Percentiles rank a stretch among this genome's conserved stretches.
phyloP scores from a whole-genome alignment of 768 basidiomycete species.

The Mycena latifolia region DNA sequence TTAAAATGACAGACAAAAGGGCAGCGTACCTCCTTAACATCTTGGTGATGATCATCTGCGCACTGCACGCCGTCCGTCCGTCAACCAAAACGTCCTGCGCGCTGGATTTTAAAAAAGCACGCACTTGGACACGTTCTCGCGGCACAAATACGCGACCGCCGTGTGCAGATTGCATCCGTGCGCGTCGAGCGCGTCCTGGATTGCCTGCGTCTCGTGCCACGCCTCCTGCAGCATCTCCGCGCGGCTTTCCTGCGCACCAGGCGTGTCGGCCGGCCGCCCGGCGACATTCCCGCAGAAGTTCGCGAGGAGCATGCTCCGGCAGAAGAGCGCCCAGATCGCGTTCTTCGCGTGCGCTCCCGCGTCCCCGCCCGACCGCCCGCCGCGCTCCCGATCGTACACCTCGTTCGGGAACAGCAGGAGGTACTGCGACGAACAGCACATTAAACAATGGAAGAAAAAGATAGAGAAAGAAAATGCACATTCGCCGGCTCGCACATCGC shows the following conservation, averaged over 20 bases:
- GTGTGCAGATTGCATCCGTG: slow-evolving; percentile 65
- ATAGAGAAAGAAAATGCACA: slow-evolving; percentile 45
- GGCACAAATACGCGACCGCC: slow-evolving; percentile 58
- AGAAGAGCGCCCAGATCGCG: slow-evolving; percentile 69
- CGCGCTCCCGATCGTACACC: slow-evolving; percentile 42
- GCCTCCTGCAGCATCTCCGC: slow-evolving; percentile 59
- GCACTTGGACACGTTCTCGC: slow-evolving; percentile 68
- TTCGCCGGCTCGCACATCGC: slow-evolving; percentile 43
- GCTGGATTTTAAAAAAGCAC: too few relatives aligned
- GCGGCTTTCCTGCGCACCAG: slow-evolving; percentile 53
- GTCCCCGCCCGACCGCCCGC: slow-evolving; percentile 26
- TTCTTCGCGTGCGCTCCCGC: slow-evolving; percentile 58
- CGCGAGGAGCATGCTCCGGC: slow-evolving; percentile 68
- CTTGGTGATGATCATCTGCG: slow-evolving; percentile 60
- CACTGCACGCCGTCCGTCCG: slow-evolving; percentile 46
- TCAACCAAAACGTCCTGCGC: too few relatives aligned
- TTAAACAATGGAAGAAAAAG: background rate
- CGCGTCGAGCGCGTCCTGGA: slow-evolving; percentile 47
- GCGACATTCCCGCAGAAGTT: slow-evolving; percentile 34
- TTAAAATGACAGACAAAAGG: too few relatives aligned
- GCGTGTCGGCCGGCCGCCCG: slow-evolving; percentile 36
- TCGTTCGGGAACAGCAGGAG: slow-evolving; percentile 66
- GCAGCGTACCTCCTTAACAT: slow-evolving; percentile 54
- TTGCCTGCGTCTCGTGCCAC: slow-evolving; percentile 40
- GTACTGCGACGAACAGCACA: slow-evolving; percentile 39